phyloP scores from a whole-genome alignment of 176 grass and related monocot genomes.

The Oryza rufipogon region DNA sequence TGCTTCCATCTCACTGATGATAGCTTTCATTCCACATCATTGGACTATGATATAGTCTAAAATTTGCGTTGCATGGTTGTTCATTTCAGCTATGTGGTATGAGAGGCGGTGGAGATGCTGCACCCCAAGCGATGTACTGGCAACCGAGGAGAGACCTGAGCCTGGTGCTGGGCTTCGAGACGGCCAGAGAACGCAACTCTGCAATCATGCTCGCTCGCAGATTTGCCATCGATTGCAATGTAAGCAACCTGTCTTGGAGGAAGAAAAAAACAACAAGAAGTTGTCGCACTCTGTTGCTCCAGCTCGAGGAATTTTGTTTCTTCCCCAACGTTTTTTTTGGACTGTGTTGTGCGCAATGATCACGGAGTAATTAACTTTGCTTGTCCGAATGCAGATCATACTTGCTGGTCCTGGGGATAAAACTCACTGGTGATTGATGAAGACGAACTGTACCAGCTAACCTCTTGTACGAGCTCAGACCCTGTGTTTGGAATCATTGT shows the following conservation, averaged over 20 bases:
- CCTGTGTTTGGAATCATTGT: not conserved
- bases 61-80: not conserved
- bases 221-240: constrained; percentile 82
- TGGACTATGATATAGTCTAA: not conserved
- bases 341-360: too few species aligned
- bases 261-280: too few species aligned
- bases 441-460: not conserved
- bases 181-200: constrained; percentile 70
- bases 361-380: not conserved
- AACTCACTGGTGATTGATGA: constrained; percentile 4
- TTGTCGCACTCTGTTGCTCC: not conserved
- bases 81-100: constrained; percentile 65
- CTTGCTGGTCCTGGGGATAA: constrained; percentile 59
- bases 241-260: constrained; percentile 32
- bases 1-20: not conserved
- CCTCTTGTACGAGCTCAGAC: not conserved
- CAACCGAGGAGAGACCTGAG: constrained; percentile 61
- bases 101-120: constrained; percentile 76
- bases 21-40: not conserved
- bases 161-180: constrained; percentile 73
- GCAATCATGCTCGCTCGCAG: constrained; percentile 76
- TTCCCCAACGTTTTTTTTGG: not conserved
- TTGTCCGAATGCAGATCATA: constrained; percentile 47
- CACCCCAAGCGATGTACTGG: constrained; percentile 62
- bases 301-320: not conserved